Conservation (phyloP, 2,329 filamentous ascomycete species). For the Xylogone sp. region DNA sequence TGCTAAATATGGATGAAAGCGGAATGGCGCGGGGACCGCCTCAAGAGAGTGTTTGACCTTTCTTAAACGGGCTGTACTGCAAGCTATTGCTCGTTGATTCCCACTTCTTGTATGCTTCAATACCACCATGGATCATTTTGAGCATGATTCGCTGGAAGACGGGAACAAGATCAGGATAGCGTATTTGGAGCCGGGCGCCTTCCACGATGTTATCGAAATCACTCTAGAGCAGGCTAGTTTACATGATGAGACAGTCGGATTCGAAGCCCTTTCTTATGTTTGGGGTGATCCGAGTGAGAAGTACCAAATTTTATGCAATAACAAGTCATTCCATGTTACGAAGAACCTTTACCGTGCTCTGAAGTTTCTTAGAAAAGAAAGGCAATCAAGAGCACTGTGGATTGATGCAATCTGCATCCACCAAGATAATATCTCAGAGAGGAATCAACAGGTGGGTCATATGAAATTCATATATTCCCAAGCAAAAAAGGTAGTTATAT, state of each 20-base stretch:
- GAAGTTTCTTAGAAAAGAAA: not conserved
- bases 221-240: not conserved
- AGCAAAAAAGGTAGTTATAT: slow-evolving; percentile 17
- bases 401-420: slow-evolving; percentile 23
- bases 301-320: not conserved
- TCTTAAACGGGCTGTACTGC: no score
- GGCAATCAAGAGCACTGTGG: slow-evolving; percentile 9
- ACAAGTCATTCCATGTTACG: not conserved
- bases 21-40: no score
- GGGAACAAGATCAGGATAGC: not conserved
- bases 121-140: not conserved
- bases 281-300: slow-evolving; percentile 5
- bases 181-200: not conserved
- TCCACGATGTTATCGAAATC: not conserved
- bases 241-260: not conserved
- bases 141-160: not conserved
- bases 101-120: no score
- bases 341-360: not conserved
- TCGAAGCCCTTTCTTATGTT: slow-evolving; percentile 7
- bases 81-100: no score
- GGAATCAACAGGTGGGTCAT: slow-evolving; percentile 16
- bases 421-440: slow-evolving; percentile 17
- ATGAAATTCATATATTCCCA: slow-evolving; percentile 21
- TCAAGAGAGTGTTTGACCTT: no score
- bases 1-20: no score